Conservation (phyloP, 345 rosid genomes). For the Citropsis articulata region DNA sequence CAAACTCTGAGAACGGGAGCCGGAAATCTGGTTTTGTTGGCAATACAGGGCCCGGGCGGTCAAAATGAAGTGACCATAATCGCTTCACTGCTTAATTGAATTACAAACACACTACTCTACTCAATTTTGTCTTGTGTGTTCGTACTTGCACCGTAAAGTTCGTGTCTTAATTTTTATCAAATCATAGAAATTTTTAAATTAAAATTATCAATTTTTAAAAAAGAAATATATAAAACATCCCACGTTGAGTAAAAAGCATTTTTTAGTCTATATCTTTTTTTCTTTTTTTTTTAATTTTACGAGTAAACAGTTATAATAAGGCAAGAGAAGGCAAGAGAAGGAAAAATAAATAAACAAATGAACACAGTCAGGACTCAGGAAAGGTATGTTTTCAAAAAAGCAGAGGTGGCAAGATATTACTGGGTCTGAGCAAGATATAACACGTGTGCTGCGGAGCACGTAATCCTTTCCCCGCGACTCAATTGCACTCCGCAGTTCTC, state of each 20-base stretch:
- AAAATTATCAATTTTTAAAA: too few species aligned
- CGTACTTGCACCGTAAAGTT: not conserved
- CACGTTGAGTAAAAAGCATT: too few species aligned
- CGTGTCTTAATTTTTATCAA: not conserved
- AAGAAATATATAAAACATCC: too few species aligned
- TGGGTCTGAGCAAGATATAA: not conserved
- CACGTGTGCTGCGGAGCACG: not conserved
- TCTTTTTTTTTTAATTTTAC: not conserved
- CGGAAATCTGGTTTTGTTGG: constrained; percentile 6
- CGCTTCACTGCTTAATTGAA: not conserved
- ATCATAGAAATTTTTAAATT: too few species aligned
- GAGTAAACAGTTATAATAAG: not conserved
- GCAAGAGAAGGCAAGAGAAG: too few species aligned
- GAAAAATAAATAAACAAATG: not conserved
- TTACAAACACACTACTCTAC: not conserved
- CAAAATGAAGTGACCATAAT: constrained; percentile 1
- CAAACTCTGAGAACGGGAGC: not conserved
- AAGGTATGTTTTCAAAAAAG: not conserved
- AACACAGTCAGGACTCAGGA: not conserved
- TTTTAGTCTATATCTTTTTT: not conserved
- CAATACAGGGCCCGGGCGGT: not conserved
- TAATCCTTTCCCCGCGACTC: not conserved
- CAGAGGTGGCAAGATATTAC: not conserved
- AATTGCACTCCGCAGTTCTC: not conserved
- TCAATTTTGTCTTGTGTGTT: constrained; percentile 2